Conservation (phyloP, 768 basidiomycete genomes). For the Hericium coralloides region DNA sequence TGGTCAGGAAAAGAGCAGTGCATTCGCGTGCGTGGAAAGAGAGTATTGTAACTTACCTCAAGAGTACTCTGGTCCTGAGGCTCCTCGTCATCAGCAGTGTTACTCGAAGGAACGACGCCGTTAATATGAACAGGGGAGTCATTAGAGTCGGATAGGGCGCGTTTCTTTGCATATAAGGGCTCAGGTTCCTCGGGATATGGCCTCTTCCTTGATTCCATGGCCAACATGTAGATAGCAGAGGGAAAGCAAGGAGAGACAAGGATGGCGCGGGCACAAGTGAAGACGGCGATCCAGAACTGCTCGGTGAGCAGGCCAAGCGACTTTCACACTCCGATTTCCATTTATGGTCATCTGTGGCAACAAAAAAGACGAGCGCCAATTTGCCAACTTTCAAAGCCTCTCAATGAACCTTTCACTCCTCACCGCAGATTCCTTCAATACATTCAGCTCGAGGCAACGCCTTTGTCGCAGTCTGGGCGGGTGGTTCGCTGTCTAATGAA, state of each 20-base stretch:
- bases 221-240: constrained; percentile 5
- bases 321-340: not conserved
- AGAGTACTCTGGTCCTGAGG: constrained; percentile 35
- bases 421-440: too few species aligned
- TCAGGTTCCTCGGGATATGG: constrained; percentile 13
- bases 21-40: constrained; percentile 10
- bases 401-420: too few species aligned
- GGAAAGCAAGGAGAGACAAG: not conserved
- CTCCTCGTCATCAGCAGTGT: constrained; percentile 12
- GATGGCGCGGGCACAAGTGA: not conserved
- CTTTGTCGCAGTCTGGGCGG: too few species aligned
- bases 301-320: not conserved
- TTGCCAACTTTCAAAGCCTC: too few species aligned
- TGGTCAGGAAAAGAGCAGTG: not conserved
- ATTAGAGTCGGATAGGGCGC: constrained; percentile 16
- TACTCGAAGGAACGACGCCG: constrained; percentile 10
- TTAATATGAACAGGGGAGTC: constrained; percentile 17
- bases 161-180: constrained; percentile 18
- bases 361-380: not conserved
- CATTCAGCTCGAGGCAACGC: too few species aligned
- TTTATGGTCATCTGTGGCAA: not conserved
- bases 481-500: too few species aligned
- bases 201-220: constrained; percentile 15
- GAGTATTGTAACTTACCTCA: constrained; percentile 40
- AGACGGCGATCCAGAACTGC: not conserved